Percentiles rank a stretch among this genome's conserved stretches.
Conservation (phyloP, 2,329 filamentous ascomycete species). For the Fusarium irregulare region DNA sequence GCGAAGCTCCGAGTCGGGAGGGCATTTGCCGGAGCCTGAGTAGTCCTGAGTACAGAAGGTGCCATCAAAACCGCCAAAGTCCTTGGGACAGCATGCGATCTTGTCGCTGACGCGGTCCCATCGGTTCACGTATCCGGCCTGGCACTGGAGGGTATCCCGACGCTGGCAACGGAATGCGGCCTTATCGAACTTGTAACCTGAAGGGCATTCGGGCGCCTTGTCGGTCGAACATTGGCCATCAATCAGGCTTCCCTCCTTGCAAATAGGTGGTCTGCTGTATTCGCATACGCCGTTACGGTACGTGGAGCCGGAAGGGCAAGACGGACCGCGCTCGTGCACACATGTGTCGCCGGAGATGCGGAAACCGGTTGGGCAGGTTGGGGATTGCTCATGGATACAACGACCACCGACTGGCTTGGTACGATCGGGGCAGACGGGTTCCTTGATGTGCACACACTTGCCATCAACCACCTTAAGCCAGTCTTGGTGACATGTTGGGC, state of each 20-base stretch:
- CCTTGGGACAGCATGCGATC: neutral
- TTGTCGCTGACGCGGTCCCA: neutral
- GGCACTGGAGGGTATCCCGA: neutral
- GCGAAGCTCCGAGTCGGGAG: neutral
- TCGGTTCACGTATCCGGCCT: neutral
- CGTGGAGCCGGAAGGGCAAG: neutral
- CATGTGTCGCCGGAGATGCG: neutral
- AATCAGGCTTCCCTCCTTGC: neutral
- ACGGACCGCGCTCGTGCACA: neutral
- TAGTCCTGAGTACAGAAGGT: neutral
- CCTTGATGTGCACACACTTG: neutral
- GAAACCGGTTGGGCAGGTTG: neutral
- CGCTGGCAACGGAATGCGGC: neutral
- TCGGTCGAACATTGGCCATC: neutral
- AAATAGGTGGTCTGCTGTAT: neutral
- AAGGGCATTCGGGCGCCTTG: neutral
- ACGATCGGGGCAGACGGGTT: neutral
- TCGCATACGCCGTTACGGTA: neutral
- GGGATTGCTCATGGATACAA: neutral
- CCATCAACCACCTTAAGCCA: conserved; percentile 2
- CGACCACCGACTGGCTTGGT: neutral
- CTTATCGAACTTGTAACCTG: neutral
- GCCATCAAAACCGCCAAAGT: neutral
- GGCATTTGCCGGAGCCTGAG: neutral
- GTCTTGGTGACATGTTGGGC: conserved; percentile 1